phyloP scores from a whole-genome alignment of 495 filamentous ascomycete species.

The Polyplosphaeria fusca region DNA sequence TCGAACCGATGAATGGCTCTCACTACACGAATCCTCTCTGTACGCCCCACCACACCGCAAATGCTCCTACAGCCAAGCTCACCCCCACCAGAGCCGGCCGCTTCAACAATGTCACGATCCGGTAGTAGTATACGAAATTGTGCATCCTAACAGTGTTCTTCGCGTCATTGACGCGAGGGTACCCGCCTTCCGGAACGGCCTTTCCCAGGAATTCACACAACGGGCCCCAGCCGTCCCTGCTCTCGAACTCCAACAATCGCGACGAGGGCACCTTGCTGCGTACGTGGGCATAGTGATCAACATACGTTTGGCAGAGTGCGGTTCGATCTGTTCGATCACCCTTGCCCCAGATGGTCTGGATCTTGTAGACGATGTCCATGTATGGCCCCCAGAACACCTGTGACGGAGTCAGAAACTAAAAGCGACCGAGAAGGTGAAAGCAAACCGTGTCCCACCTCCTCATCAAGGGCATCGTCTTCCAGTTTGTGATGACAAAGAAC shows the following conservation, averaged over 20 bases:
- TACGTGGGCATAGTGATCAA: constrained; percentile 3
- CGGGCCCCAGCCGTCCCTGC: not conserved
- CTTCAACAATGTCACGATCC: not conserved
- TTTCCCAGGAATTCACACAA: constrained; percentile 2
- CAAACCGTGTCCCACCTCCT: not conserved
- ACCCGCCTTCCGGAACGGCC: not conserved
- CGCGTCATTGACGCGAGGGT: constrained; percentile 13
- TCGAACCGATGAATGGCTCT: too few species aligned
- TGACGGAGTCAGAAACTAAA: too few species aligned
- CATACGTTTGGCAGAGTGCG: not conserved
- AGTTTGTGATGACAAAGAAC: constrained; percentile 5
- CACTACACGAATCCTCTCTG: too few species aligned
- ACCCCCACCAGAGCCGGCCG: not conserved
- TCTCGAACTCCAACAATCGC: not conserved
- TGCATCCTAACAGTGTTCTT: constrained; percentile 6
- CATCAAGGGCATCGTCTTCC: not conserved
- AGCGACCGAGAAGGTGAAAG: too few species aligned
- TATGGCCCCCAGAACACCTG: not conserved
- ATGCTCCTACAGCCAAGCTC: not conserved
- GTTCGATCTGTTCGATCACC: not conserved
- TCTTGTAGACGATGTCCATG: not conserved
- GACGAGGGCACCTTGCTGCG: not conserved
- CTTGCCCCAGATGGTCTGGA: not conserved
- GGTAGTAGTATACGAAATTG: not conserved
- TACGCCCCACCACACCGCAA: not conserved